phyloP scores from a whole-genome alignment of 768 basidiomycete genomes.

The Flagelloscypha sp. region DNA sequence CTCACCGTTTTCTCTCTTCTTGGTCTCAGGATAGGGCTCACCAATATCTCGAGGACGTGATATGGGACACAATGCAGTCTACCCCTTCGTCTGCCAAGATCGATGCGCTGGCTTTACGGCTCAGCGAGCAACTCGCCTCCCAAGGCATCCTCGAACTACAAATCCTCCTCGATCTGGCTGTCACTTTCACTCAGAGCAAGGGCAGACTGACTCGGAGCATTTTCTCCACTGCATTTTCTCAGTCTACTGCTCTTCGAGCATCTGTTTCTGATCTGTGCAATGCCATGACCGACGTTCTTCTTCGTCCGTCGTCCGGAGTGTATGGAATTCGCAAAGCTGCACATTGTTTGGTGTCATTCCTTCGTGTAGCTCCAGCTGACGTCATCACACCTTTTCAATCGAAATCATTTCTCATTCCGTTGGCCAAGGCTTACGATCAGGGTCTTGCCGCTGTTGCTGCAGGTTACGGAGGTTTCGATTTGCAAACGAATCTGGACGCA shows the following conservation, averaged over 20 bases:
- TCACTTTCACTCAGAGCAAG: constrained; percentile 43
- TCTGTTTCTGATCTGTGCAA: constrained; percentile 43
- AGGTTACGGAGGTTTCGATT: constrained; percentile 50
- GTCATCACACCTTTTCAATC: constrained; percentile 44
- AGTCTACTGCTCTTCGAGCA: constrained; percentile 23
- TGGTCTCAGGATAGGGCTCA: constrained; percentile 53
- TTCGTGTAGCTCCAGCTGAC: constrained; percentile 41
- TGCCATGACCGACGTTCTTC: constrained; percentile 42
- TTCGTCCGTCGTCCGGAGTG: constrained; percentile 38
- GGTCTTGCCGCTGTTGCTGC: constrained; percentile 47
- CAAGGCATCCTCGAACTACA: constrained; percentile 36
- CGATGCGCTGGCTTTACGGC: constrained; percentile 36
- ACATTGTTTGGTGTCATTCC: constrained; percentile 46
- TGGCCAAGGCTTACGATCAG: constrained; percentile 53
- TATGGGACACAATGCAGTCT: constrained; percentile 42
- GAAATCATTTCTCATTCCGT: constrained; percentile 43
- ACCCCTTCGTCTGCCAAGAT: constrained; percentile 30
- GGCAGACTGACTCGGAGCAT: constrained; percentile 36
- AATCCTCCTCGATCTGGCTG: constrained; percentile 54
- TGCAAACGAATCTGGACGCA: constrained; percentile 19
- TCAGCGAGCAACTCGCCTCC: constrained; percentile 47
- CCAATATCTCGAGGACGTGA: constrained; percentile 42
- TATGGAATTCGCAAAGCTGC: constrained; percentile 59
- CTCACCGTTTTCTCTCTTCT: constrained; percentile 42
- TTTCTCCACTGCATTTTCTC: constrained; percentile 30